These are phyloP conservation scores for Moricandia arvensis DNA, from an alignment of 345 rosid genomes.

Conservation along the genomic window DNA sequence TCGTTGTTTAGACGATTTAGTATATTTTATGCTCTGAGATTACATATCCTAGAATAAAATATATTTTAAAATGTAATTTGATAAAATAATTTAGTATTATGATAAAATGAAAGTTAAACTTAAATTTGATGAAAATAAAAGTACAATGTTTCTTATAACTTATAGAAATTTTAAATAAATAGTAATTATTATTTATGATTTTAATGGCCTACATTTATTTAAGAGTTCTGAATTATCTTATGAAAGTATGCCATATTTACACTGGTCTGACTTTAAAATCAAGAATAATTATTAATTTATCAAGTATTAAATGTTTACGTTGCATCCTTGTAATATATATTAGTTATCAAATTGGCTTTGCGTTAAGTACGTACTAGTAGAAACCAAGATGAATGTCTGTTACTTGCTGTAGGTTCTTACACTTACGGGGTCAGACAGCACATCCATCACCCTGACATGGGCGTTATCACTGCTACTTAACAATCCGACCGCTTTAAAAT, in stretches of 20 bases:
- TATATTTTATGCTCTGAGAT: neutral
- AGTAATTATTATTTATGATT: neutral
- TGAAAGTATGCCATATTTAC: too few relatives aligned
- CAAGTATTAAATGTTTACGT: too few relatives aligned
- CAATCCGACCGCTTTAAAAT: slow-evolving; percentile 38
- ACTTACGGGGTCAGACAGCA: slow-evolving; percentile 58
- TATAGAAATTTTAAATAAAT: too few relatives aligned
- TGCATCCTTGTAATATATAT: too few relatives aligned
- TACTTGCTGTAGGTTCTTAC: too few relatives aligned
- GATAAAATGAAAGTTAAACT: too few relatives aligned
- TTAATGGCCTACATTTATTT: neutral
- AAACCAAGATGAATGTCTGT: too few relatives aligned
- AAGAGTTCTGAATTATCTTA: neutral
- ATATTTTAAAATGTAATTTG: neutral
- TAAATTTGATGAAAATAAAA: too few relatives aligned
- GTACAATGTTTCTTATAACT: too few relatives aligned
- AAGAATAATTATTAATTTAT: neutral
- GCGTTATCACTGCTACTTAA: slow-evolving; percentile 45
- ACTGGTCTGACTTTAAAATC: too few relatives aligned
- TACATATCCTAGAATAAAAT: neutral
- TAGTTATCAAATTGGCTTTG: too few relatives aligned
- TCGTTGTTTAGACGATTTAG: neutral
- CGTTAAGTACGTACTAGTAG: too few relatives aligned
- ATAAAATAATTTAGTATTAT: neutral
- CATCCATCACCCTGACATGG: slow-evolving; percentile 48